Percentiles rank a stretch among this genome's conserved stretches.
Evolutionary conservation across 768 basidiomycete species (phyloP).

Genomic region (Naganishia vishniacii): DNA sequence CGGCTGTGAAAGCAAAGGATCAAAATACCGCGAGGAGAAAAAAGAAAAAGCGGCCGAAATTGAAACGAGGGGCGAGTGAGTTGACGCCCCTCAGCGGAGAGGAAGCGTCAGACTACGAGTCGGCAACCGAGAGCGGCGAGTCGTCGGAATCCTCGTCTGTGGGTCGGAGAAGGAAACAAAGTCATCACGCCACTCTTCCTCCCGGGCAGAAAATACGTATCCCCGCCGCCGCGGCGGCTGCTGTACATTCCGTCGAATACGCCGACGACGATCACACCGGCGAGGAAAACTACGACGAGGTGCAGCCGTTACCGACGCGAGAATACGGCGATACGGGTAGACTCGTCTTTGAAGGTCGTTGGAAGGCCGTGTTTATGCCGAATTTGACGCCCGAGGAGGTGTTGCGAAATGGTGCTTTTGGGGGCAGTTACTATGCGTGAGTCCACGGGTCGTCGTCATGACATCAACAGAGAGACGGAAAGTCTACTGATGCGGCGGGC

Average conservation of each 20-base stretch:
- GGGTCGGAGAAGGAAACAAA: neutral
- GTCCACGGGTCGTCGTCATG: too few relatives aligned
- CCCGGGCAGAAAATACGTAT: constrained; percentile 28
- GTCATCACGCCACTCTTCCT: neutral
- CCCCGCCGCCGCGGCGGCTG: too few relatives aligned
- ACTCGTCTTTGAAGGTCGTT: constrained; percentile 42
- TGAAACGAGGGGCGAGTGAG: neutral
- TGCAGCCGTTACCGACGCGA: constrained; percentile 30
- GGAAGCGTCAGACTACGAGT: neutral
- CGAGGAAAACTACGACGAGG: constrained; percentile 1
- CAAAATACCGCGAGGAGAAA: neutral
- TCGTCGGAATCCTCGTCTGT: too few relatives aligned
- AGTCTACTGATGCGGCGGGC: too few relatives aligned
- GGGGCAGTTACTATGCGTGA: constrained; percentile 43
- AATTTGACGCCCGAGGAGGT: constrained; percentile 47
- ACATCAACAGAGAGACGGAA: too few relatives aligned
- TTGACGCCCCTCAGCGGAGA: neutral
- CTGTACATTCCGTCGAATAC: constrained; percentile 13
- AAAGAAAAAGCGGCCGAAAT: constrained; percentile 9
- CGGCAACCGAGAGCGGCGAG: neutral
- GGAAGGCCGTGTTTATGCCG: constrained; percentile 42
- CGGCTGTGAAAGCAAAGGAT: constrained; percentile 12
- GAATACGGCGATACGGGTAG: constrained; percentile 31
- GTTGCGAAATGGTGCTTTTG: constrained; percentile 45
- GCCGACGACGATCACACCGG: constrained; percentile 15